Base-by-base conservation (phyloP, 2,329 filamentous ascomycete genomes). In the Cladophialophora yegresii region DNA sequence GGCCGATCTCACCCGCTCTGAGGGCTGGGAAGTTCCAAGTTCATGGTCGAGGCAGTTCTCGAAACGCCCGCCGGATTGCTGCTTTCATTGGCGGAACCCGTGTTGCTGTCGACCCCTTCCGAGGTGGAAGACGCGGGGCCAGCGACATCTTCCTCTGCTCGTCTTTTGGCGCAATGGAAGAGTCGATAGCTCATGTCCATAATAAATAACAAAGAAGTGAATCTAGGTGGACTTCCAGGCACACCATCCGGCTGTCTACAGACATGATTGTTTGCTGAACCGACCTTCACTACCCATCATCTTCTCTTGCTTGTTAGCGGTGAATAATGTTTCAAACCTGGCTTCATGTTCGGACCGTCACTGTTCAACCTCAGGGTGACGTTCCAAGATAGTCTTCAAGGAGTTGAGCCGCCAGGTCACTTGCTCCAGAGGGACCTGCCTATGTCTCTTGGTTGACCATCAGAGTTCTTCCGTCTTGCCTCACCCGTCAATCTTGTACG, bases 301-400 rank as follows among this genome's bases (percentile, higher is more conserved):
- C 20, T 50, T 23, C 4, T n/a, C 47, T 26, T 13, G 9, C 20
- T 16, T 8, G 3, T 3, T 12, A 26, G 40, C 28, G 20, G 43
- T 59, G 30, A 59, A 59, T 59, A n/a, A 26, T 59, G 30, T 50
- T 53, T 50, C 56, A 50, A 50, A 54, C 20, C 12, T 30, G 12
- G 36, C 26, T 28, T 20, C 36, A 45, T 10, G 20, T n/a, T 26
- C 10, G 23, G n/a, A 30, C 1, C 36, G 40, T 22, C 23, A 28
- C 55, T 32, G 36, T 43, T 33, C 36, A 43, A 30, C 40, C 6
- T 50, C 1, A 6, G 36, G 32, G 45, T 59, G 57, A 36, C 32
- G 20, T 16, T 22, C 10, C 16, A 20, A 51, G 23, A 43, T 9
- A 28, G 16, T 9, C 51, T 28, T 54, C 51, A 20, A n/a, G n/a